Conservation (phyloP, 345 rosid species). For the Balakata baccata region DNA sequence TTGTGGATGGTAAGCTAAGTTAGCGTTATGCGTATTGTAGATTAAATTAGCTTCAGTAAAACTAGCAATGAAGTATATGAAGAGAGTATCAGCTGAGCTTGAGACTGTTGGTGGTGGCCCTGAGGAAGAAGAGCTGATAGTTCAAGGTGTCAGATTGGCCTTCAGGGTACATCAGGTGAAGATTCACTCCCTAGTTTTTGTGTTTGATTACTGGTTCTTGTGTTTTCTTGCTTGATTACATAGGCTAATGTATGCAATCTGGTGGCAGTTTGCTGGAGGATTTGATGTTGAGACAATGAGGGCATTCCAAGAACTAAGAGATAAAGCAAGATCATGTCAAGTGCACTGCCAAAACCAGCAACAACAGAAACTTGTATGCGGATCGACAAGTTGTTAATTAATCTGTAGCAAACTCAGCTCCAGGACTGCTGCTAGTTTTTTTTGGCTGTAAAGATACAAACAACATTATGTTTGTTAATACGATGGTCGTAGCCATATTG, state of each 20-base stretch:
- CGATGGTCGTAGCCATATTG: slow-evolving; percentile 7
- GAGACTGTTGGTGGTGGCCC: slow-evolving; percentile 60
- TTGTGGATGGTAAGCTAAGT: too few species aligned
- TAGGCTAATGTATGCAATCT: background rate
- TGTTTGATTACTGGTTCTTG: too few species aligned
- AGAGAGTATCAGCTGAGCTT: slow-evolving; percentile 84
- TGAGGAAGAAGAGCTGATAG: slow-evolving; percentile 92
- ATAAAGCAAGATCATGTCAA: slow-evolving; percentile 77
- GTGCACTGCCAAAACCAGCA: slow-evolving; percentile 70
- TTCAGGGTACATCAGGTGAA: slow-evolving; percentile 98
- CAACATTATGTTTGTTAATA: slow-evolving; percentile 11
- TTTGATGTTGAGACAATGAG: slow-evolving; percentile 92
- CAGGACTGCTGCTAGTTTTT: slow-evolving; percentile 8
- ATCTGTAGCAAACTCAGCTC: slow-evolving; percentile 50
- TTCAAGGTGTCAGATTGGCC: slow-evolving; percentile 90
- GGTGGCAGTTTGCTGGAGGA: slow-evolving; percentile 86
- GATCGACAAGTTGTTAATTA: slow-evolving; percentile 48
- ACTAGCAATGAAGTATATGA: slow-evolving; percentile 94
- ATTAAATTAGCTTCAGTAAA: slow-evolving; percentile 88
- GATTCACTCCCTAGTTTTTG: background rate
- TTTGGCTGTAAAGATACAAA: slow-evolving; percentile 18
- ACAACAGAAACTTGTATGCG: slow-evolving; percentile 55
- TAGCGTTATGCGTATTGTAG: slow-evolving; percentile 29
- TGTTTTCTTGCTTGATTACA: background rate
- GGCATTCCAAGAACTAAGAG: slow-evolving; percentile 92